Percentiles rank a stretch among this genome's conserved stretches.
phyloP scores from a whole-genome alignment of 2,329 filamentous ascomycete genomes.

The Fusarium verrucosum region DNA sequence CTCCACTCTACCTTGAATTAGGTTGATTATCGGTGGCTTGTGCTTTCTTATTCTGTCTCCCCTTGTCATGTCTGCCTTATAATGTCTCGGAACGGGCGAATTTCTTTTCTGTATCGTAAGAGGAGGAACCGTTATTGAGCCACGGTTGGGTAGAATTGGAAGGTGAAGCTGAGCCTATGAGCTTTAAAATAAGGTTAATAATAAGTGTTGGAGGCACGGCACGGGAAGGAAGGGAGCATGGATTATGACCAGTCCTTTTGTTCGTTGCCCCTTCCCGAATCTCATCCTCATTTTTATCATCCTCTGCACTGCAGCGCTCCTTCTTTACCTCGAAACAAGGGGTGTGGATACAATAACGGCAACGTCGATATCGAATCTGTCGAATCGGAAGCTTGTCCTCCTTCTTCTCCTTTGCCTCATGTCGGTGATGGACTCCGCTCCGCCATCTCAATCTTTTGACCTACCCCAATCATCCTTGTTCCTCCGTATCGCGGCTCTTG shows the following conservation, averaged over 20 bases:
- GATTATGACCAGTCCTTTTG: neutral
- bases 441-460: slow-evolving; percentile 27
- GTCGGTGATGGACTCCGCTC: slow-evolving; percentile 20
- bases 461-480: slow-evolving; percentile 39
- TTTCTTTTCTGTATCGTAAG: neutral
- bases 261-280: slow-evolving; percentile 11
- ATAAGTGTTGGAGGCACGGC: slow-evolving; percentile 3
- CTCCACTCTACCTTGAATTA: slow-evolving; percentile 29
- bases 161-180: neutral
- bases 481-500: slow-evolving; percentile 38
- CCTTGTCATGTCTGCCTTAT: neutral
- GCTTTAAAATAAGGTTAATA: neutral
- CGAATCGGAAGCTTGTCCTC: slow-evolving; percentile 28
- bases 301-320: slow-evolving; percentile 4
- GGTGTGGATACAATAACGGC: slow-evolving; percentile 31
- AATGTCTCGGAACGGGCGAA: slow-evolving; percentile 20
- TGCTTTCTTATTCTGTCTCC: slow-evolving; percentile 8
- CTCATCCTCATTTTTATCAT: slow-evolving; percentile 14
- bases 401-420: slow-evolving; percentile 15
- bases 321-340: slow-evolving; percentile 30
- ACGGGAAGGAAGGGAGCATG: slow-evolving; percentile 9
- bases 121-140: slow-evolving; percentile 1
- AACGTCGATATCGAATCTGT: slow-evolving; percentile 6
- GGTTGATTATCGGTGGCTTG: slow-evolving; percentile 37
- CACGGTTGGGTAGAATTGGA: slow-evolving; percentile 1